A percentile compares a stretch with the other conserved stretches of the same genome.
These are phyloP conservation scores for Gyrodon lividus DNA, from an alignment of 768 basidiomycete genomes.

Conservation along the genomic window DNA sequence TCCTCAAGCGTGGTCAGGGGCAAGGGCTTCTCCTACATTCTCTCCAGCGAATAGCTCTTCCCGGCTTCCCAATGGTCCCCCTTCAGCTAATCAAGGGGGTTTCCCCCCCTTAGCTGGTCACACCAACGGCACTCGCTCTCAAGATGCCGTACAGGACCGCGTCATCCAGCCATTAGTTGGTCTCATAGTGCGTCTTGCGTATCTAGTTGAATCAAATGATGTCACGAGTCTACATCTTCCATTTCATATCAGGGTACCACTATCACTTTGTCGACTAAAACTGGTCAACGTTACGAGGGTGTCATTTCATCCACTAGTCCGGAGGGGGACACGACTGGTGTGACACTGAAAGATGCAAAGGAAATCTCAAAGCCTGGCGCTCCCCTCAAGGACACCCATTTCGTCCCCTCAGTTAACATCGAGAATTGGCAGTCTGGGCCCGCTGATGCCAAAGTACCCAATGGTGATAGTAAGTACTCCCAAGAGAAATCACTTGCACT, in stretches of 20 bases:
- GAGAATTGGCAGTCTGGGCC: constrained; percentile 73
- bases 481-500: background rate
- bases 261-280: constrained; percentile 72
- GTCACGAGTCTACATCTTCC: constrained; percentile 16
- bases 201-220: constrained; percentile 6
- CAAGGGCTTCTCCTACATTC: constrained; percentile 71
- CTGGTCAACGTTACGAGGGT: constrained; percentile 71
- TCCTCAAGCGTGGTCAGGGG: constrained; percentile 61
- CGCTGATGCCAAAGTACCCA: constrained; percentile 64
- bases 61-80: constrained; percentile 44
- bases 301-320: constrained; percentile 56
- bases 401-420: constrained; percentile 72
- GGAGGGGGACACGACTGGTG: constrained; percentile 70
- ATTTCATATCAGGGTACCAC: constrained; percentile 61
- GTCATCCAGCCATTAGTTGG: constrained; percentile 65
- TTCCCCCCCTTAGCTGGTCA: constrained; percentile 47
- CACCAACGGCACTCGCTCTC: constrained; percentile 46
- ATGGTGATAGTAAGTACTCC: constrained; percentile 64
- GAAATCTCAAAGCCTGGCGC: constrained; percentile 66
- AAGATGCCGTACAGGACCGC: constrained; percentile 54
- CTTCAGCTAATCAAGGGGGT: constrained; percentile 31
- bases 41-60: constrained; percentile 46
- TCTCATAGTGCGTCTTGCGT: constrained; percentile 56
- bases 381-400: constrained; percentile 67
- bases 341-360: constrained; percentile 75